Conservation (phyloP, 441 rosid species). For the Euphorbia celastroides region DNA sequence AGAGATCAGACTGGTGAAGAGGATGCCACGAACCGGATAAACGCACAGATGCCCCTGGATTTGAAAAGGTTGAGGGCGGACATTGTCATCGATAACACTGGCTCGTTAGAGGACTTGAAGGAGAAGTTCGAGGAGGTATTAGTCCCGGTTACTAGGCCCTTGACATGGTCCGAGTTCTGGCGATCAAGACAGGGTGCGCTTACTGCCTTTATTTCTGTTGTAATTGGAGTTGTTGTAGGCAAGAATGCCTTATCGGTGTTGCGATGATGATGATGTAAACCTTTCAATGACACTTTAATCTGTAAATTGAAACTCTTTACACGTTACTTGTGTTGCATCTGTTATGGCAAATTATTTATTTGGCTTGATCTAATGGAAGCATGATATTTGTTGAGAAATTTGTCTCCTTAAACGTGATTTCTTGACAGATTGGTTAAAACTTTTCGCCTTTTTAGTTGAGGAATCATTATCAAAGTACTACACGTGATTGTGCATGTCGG, state of each 20-base stretch:
- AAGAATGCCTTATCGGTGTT: slow-evolving; percentile 20
- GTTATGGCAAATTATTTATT: no score
- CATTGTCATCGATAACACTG: slow-evolving; percentile 63
- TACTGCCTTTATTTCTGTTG: slow-evolving; percentile 36
- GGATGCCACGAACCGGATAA: slow-evolving; percentile 59
- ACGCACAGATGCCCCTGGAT: slow-evolving; percentile 77
- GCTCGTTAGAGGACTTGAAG: slow-evolving; percentile 56
- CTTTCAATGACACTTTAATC: no score
- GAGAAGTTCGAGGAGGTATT: slow-evolving; percentile 46
- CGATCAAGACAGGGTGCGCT: slow-evolving; percentile 67
- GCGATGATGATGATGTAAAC: no score
- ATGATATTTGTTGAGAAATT: no score
- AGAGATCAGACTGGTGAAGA: slow-evolving; percentile 47
- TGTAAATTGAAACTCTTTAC: no score
- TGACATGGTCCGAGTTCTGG: slow-evolving; percentile 70
- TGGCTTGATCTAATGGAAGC: no score
- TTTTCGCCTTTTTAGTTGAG: no score
- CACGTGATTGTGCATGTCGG: no score
- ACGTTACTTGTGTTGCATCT: no score
- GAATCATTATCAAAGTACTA: no score
- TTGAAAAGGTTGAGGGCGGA: slow-evolving; percentile 57
- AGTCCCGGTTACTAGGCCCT: slow-evolving; percentile 43
- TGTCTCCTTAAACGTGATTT: no score
- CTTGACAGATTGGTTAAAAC: no score
- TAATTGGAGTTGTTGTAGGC: slow-evolving; percentile 34